Base-by-base conservation (phyloP, 257 asterid genomes). In the Galeopsis tetrahit region DNA sequence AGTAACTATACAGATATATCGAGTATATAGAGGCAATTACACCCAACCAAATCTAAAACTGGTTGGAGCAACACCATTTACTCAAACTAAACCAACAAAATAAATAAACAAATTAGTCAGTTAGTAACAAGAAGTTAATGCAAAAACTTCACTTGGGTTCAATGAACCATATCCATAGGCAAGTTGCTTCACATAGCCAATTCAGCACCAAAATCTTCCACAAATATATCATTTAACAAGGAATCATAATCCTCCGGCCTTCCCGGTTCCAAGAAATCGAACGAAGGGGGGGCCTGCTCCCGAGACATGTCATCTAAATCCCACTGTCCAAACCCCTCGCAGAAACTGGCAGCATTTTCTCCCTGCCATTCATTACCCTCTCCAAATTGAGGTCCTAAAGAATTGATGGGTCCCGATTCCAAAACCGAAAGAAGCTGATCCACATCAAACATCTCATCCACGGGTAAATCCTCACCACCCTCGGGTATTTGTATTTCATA, bases 211-310 rank as follows among this genome's bases (percentile, higher is more conserved):
- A 36, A 38, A 61, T 49, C 7, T 1, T 85, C 86, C 7, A 73
- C 13, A 11, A 83, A 63, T 9, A 88, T 42, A 66, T 92, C 88
- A 36, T 81, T 74, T 70, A 80, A 32, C 3, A 83, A 49, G 76
- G 84, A 59, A 61, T 76, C 71, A 17, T 61, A 59, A 55, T 92
- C 93, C 63, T 92, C 94, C 55, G 68, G 82, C 38, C 91, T 62
- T 31, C 93, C 95, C 0, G 94, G 93, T 52, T 66, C 76, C 75
- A 88, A 56, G 79, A 92, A 90, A 15, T 88, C 95, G 1, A 92
- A 75, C 7, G 60, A 34, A 9, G 66, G 1, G 0, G 66, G 1
- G 0, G 39, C 57, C 43, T 76, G 79, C 63, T 69, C 79, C 21
- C 21, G 48, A 0, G 21, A 70, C 69, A 57, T 39, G 15, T 4